Conservation (phyloP, 2,329 filamentous ascomycete genomes). For the Ophiognomonia clavigignenti-juglandacearum region DNA sequence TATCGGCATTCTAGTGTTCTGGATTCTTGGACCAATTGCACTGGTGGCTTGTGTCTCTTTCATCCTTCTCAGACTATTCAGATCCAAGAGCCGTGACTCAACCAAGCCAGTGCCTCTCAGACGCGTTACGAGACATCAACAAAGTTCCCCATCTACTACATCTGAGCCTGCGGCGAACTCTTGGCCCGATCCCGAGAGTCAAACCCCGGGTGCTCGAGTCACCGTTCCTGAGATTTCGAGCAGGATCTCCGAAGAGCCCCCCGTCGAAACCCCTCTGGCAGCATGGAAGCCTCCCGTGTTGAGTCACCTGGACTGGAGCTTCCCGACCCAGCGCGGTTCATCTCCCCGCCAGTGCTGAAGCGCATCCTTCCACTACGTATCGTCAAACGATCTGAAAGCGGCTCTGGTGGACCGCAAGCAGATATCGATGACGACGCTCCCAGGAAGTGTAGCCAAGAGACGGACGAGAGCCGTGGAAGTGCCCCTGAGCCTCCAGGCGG, state of each 20-base stretch:
- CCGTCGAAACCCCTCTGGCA: not conserved
- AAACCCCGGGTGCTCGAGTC: not conserved
- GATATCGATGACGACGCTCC: not conserved
- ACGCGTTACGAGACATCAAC: not conserved
- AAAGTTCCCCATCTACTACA: too few species aligned
- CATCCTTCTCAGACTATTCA: slow-evolving; percentile 8
- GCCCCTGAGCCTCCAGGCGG: slow-evolving; percentile 18
- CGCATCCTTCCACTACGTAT: slow-evolving; percentile 44
- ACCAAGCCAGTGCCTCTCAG: not conserved
- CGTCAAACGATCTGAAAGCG: slow-evolving; percentile 34
- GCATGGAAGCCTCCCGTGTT: slow-evolving; percentile 31
- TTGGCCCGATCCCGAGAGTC: slow-evolving; percentile 29
- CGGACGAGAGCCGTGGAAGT: slow-evolving; percentile 21
- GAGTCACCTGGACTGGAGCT: slow-evolving; percentile 27
- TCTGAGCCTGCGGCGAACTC: slow-evolving; percentile 21
- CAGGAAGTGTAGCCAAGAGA: slow-evolving; percentile 20
- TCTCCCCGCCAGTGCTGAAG: slow-evolving; percentile 5
- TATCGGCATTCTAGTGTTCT: slow-evolving; percentile 9
- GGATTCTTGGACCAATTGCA: slow-evolving; percentile 7
- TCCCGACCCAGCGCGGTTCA: slow-evolving; percentile 20
- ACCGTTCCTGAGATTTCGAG: not conserved
- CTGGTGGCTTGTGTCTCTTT: slow-evolving; percentile 9
- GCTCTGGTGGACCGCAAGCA: slow-evolving; percentile 2
- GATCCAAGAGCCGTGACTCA: not conserved
- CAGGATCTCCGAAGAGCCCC: not conserved